Percentiles rank a stretch among this genome's conserved stretches.
These are phyloP conservation scores for Chlamydomonas incerta DNA, from an alignment of 139 green algal species.

Conservation along the genomic window DNA sequence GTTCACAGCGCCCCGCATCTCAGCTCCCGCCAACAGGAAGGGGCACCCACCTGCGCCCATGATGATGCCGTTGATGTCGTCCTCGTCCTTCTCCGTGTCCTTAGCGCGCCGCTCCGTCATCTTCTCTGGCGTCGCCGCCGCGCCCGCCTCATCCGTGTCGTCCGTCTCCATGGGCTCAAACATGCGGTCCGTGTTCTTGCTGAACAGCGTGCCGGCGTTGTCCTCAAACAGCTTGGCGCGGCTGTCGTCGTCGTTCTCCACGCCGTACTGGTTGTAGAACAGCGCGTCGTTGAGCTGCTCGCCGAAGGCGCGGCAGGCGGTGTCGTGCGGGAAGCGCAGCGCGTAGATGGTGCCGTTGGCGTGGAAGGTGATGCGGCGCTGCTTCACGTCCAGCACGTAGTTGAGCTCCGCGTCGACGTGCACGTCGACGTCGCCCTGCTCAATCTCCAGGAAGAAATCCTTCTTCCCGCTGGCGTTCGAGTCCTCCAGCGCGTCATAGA, in stretches of 20 bases:
- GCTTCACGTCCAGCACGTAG: conserved; percentile 54
- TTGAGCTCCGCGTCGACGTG: conserved; percentile 55
- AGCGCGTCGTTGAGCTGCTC: conserved; percentile 65
- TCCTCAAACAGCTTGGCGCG: conserved; percentile 69
- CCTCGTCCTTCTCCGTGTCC: conserved; percentile 5
- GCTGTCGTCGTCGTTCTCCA: conserved; percentile 69
- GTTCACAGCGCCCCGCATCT: too few relatives aligned
- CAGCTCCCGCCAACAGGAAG: too few relatives aligned
- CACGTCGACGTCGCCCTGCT: conserved; percentile 65
- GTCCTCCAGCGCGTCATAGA: conserved; percentile 86
- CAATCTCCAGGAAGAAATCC: conserved; percentile 47
- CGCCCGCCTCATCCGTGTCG: not conserved
- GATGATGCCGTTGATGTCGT: conserved; percentile 57
- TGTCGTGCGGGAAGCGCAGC: conserved; percentile 63
- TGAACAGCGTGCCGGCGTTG: conserved; percentile 58
- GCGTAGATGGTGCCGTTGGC: conserved; percentile 68
- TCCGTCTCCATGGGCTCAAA: conserved; percentile 61
- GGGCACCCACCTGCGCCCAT: conserved; percentile 53
- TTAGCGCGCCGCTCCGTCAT: conserved; percentile 1
- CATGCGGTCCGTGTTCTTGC: conserved; percentile 51
- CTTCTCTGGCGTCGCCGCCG: conserved; percentile 25
- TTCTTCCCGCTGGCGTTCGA: conserved; percentile 25
- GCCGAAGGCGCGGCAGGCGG: conserved; percentile 43
- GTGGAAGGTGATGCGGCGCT: conserved; percentile 72
- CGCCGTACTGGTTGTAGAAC: conserved; percentile 90